Conservation (phyloP, 345 rosid genomes). For the Nephelium lappaceum region DNA sequence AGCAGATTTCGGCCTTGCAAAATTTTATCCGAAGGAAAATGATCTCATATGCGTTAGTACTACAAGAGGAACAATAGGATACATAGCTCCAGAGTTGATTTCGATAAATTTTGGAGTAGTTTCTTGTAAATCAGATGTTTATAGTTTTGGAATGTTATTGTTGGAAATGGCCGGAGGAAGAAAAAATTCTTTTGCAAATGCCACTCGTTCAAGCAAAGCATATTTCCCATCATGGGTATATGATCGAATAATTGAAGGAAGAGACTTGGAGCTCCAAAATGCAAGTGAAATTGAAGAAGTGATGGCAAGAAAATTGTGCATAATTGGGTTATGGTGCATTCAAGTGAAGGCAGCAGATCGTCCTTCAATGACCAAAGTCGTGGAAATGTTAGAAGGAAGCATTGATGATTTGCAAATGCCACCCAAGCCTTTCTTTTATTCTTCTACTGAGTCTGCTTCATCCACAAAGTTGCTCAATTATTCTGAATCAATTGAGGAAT, state of each 20-base stretch:
- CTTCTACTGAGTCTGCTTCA: constrained; percentile 10
- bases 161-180: constrained; percentile 26
- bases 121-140: constrained; percentile 21
- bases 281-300: constrained; percentile 17
- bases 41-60: constrained; percentile 22
- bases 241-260: constrained; percentile 24
- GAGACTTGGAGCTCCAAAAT: constrained; percentile 29
- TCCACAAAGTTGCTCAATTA: not conserved
- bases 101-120: constrained; percentile 14
- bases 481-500: not conserved
- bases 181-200: not conserved
- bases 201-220: constrained; percentile 14
- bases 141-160: constrained; percentile 18
- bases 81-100: constrained; percentile 17
- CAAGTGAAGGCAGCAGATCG: constrained; percentile 36
- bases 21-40: constrained; percentile 23
- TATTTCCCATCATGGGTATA: constrained; percentile 30
- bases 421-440: constrained; percentile 31
- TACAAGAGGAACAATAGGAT: constrained; percentile 24
- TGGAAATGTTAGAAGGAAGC: constrained; percentile 38
- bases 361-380: constrained; percentile 37
- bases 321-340: constrained; percentile 48
- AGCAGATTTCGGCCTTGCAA: constrained; percentile 37
- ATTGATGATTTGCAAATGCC: constrained; percentile 35
- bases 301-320: constrained; percentile 32